Percentiles rank a stretch among this genome's conserved stretches.
Evolutionary conservation across 2,329 filamentous ascomycete genomes (phyloP).

Genomic region (Gaeumannomyces sp.): DNA sequence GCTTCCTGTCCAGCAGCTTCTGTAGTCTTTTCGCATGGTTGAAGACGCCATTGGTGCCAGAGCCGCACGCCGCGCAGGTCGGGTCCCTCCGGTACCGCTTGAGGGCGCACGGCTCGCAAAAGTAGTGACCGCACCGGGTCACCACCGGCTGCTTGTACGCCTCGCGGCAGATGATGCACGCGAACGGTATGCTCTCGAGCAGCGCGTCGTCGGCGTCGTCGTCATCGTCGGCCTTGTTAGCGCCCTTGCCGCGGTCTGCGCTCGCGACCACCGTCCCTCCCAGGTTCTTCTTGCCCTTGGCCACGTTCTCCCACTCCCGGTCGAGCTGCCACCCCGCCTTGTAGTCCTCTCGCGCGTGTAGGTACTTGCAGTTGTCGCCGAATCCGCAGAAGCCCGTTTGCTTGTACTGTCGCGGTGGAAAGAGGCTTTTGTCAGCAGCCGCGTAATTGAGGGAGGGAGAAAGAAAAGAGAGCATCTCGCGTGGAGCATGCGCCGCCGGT

Average conservation of each 20-base stretch:
- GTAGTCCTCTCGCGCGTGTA: conserved; percentile 71
- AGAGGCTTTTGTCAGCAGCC: no score
- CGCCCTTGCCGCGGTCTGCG: conserved; percentile 34
- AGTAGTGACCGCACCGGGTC: conserved; percentile 93
- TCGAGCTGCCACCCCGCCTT: conserved; percentile 96
- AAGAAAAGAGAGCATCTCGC: background rate
- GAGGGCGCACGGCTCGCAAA: conserved; percentile 86
- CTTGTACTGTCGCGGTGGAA: conserved; percentile 20
- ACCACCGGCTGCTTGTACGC: conserved; percentile 74
- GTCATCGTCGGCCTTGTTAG: conserved; percentile 33
- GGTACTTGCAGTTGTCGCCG: conserved; percentile 75
- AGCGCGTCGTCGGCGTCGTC: conserved; percentile 62
- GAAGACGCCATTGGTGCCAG: conserved; percentile 79
- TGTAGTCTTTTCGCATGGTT: conserved; percentile 79
- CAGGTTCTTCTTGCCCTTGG: conserved; percentile 60
- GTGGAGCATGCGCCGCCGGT: no score
- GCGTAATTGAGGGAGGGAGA: no score
- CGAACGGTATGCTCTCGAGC: conserved; percentile 81
- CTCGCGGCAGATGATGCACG: conserved; percentile 78
- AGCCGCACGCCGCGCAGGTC: conserved; percentile 76
- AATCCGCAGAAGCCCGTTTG: conserved; percentile 43
- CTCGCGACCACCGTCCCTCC: conserved; percentile 58
- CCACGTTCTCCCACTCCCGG: conserved; percentile 82
- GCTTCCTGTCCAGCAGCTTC: conserved; percentile 67
- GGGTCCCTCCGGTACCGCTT: conserved; percentile 82